A percentile compares a stretch with the other conserved stretches of the same genome.
Conservation (phyloP, 2,329 filamentous ascomycete species). For the Chrysosporium queenslandicum region DNA sequence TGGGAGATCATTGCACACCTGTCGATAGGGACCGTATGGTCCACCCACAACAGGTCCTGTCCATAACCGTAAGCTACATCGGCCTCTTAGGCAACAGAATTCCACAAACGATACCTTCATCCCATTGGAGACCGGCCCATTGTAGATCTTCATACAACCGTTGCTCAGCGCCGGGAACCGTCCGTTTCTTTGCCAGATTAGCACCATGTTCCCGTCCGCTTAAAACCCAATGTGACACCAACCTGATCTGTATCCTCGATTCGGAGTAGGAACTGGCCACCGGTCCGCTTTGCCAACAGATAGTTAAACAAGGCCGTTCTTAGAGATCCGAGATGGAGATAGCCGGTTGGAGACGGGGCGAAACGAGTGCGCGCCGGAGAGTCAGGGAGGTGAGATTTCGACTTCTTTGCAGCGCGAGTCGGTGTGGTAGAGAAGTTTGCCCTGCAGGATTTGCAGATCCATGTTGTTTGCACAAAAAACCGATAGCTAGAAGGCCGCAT, state of each 20-base stretch:
- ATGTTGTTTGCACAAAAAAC: conserved; percentile 26
- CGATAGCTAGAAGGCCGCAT: conserved; percentile 25
- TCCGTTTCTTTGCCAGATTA: conserved; percentile 57
- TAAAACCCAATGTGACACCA: conserved; percentile 20
- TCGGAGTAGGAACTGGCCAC: conserved; percentile 79
- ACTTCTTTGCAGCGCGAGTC: conserved; percentile 21
- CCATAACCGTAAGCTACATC: conserved; percentile 10
- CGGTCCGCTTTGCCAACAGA: conserved; percentile 74
- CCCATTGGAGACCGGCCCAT: conserved; percentile 88
- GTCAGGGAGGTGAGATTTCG: conserved; percentile 35
- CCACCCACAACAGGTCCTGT: conserved; percentile 70
- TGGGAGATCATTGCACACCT: conserved; percentile 47
- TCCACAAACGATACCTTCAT: conserved; percentile 57
- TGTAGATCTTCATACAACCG: conserved; percentile 66
- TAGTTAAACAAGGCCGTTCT: conserved; percentile 95
- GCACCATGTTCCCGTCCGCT: conserved; percentile 11
- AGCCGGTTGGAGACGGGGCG: conserved; percentile 89
- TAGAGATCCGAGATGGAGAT: conserved; percentile 82
- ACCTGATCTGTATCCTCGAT: conserved; percentile 95
- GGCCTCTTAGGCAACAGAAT: background rate
- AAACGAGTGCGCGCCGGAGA: conserved; percentile 69
- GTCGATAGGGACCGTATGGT: conserved; percentile 73
- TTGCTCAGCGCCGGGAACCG: conserved; percentile 68
- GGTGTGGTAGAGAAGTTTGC: conserved; percentile 25
- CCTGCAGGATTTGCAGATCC: conserved; percentile 31